Evolutionary conservation across 306 rosid genomes (phyloP).

Genomic region (Begonia fuchsioides): DNA sequence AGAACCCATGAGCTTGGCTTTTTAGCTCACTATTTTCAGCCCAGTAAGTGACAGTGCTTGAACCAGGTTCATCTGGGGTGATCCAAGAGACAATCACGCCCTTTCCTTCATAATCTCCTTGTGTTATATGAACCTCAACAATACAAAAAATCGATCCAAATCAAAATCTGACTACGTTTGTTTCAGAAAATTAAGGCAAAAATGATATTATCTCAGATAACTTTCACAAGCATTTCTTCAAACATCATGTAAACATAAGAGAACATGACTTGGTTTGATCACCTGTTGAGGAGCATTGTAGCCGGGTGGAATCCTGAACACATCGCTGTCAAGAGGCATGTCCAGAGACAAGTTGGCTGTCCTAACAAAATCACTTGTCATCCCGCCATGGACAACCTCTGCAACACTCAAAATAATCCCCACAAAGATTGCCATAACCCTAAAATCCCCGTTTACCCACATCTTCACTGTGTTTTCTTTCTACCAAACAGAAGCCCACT

Average conservation of each 20-base stretch:
- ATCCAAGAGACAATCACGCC: slow-evolving; percentile 79
- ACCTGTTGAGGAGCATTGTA: slow-evolving; percentile 81
- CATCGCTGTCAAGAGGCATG: slow-evolving; percentile 48
- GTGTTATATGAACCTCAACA: slow-evolving; percentile 79
- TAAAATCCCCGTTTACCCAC: background rate
- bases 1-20: slow-evolving; percentile 22
- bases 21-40: slow-evolving; percentile 22
- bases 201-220: no score
- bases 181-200: no score
- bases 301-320: slow-evolving; percentile 46
- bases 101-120: slow-evolving; percentile 64
- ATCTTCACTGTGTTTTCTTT: slow-evolving; percentile 5
- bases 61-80: slow-evolving; percentile 56
- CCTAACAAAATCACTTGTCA: slow-evolving; percentile 33
- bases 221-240: no score
- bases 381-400: slow-evolving; percentile 33
- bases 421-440: slow-evolving; percentile 5
- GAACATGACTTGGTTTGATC: background rate
- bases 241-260: background rate
- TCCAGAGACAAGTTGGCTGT: slow-evolving; percentile 21
- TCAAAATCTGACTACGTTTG: no score
- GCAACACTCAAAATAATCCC: slow-evolving; percentile 15
- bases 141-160: background rate
- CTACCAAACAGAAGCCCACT: background rate
- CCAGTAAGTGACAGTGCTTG: slow-evolving; percentile 48